Conservation (phyloP, 2,329 filamentous ascomycete genomes). For the Aureobasidium sp. region DNA sequence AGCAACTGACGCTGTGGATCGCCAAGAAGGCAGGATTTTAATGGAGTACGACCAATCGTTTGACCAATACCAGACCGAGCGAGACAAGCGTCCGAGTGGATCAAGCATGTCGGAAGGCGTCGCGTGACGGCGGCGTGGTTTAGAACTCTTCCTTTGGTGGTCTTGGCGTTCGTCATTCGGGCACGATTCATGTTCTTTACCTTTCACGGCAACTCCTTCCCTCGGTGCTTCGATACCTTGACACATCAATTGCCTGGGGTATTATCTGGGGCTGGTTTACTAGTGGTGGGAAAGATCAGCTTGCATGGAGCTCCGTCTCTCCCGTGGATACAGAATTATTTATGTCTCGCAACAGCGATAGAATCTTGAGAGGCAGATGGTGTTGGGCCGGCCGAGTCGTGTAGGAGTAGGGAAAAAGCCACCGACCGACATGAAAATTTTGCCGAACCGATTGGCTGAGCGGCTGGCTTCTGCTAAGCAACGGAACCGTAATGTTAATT, state of each 20-base stretch:
- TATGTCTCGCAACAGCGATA: not conserved
- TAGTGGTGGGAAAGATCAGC: not conserved
- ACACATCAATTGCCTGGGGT: not conserved
- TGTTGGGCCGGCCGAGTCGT: not conserved
- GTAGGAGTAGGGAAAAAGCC: not conserved
- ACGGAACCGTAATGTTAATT: constrained; percentile 9
- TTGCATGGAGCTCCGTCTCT: not conserved
- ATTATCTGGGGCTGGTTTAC: not conserved
- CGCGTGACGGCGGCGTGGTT: constrained; percentile 9
- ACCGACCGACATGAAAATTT: not conserved
- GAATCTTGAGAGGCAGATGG: not conserved
- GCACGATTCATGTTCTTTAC: not conserved
- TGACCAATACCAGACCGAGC: not conserved
- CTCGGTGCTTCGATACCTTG: not conserved
- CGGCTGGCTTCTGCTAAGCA: constrained; percentile 5
- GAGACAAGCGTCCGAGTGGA: not conserved
- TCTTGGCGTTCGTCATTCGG: constrained; percentile 9
- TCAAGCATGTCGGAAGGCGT: not conserved
- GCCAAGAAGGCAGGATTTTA: not conserved
- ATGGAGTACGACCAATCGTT: not conserved
- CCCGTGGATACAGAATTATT: not conserved
- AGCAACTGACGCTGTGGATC: constrained; percentile 4
- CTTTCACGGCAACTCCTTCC: not conserved
- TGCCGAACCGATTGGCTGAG: not conserved
- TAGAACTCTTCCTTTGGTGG: not conserved